Conservation (phyloP, 2,329 filamentous ascomycete species). For the Rhinocladiella mackenziei region DNA sequence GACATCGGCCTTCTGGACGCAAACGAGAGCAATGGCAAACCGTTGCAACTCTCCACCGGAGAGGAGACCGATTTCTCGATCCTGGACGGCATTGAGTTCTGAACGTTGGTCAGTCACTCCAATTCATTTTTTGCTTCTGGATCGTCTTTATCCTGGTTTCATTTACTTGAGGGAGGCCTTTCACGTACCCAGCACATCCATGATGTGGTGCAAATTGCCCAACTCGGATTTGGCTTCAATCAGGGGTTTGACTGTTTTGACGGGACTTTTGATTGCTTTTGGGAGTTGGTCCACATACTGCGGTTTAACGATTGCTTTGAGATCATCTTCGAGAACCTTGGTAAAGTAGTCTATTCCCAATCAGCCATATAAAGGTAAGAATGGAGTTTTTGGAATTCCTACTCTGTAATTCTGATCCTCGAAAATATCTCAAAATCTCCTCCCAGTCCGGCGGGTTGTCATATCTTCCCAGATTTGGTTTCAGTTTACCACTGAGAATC, state of each 20-base stretch:
- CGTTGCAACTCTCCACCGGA: slow-evolving; percentile 98
- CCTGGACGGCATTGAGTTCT: slow-evolving; percentile 82
- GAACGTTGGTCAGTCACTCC: slow-evolving; percentile 21
- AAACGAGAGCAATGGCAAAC: slow-evolving; percentile 94
- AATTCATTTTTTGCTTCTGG: not conserved
- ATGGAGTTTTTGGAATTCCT: slow-evolving; percentile 37
- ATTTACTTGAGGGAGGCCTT: no score
- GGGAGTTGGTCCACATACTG: slow-evolving; percentile 99
- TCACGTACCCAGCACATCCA: slow-evolving; percentile 64
- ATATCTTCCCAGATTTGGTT: slow-evolving; percentile 92
- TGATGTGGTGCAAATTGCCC: slow-evolving; percentile 75
- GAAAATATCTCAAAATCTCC: slow-evolving; percentile 97
- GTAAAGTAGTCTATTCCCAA: slow-evolving; percentile 96
- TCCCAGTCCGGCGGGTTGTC: slow-evolving; percentile 99
- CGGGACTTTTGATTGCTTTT: slow-evolving; percentile 75
- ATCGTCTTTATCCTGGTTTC: no score
- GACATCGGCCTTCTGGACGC: slow-evolving; percentile 92
- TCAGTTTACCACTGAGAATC: slow-evolving; percentile 96
- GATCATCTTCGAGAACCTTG: slow-evolving; percentile 91
- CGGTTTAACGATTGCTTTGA: slow-evolving; percentile 97
- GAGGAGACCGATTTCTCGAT: slow-evolving; percentile 83
- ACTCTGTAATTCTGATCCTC: slow-evolving; percentile 96
- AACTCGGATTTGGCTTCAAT: slow-evolving; percentile 73
- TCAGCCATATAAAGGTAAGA: slow-evolving; percentile 24
- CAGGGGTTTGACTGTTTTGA: slow-evolving; percentile 74